phyloP scores from a whole-genome alignment of 176 grass and related monocot genomes.

The Triticum timopheevii region DNA sequence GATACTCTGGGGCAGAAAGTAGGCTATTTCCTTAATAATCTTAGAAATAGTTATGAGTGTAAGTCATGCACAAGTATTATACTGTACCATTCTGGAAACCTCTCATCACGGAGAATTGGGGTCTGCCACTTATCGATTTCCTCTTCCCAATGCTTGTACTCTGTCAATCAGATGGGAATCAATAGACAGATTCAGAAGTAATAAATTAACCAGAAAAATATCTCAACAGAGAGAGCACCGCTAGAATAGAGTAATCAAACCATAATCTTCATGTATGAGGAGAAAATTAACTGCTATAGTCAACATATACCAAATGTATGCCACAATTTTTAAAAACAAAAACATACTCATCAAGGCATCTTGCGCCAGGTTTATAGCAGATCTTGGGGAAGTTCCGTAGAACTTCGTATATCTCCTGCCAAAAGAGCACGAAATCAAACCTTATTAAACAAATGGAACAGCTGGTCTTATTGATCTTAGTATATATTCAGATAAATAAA shows the following conservation, averaged over 20 bases:
- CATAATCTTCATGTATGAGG: constrained; percentile 27
- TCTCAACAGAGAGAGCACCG: constrained; percentile 9
- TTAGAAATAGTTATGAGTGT: background rate
- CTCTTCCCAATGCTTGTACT: constrained; percentile 95
- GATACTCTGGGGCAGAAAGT: background rate
- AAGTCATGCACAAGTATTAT: constrained; percentile 14
- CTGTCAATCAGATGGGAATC: constrained; percentile 37
- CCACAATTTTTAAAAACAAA: background rate
- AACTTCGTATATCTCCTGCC: constrained; percentile 98
- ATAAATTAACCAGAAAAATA: constrained; percentile 28
- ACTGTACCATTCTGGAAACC: constrained; percentile 82
- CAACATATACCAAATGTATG: constrained; percentile 15
- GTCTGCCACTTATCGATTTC: constrained; percentile 91
- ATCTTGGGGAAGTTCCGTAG: constrained; percentile 91
- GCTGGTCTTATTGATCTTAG: background rate
- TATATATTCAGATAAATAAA: constrained; percentile 10
- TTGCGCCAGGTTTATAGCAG: constrained; percentile 82
- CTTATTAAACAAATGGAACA: constrained; percentile 4
- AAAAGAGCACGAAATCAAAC: constrained; percentile 31
- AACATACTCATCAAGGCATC: constrained; percentile 94
- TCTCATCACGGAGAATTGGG: constrained; percentile 73
- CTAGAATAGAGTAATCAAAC: constrained; percentile 24
- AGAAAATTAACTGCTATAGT: constrained; percentile 19
- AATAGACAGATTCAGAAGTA: constrained; percentile 16
- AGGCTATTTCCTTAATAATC: background rate